A percentile compares a stretch with the other conserved stretches of the same genome.
Conservation (phyloP, 176 grass and related monocot genomes). For the Saccharum spontaneum region DNA sequence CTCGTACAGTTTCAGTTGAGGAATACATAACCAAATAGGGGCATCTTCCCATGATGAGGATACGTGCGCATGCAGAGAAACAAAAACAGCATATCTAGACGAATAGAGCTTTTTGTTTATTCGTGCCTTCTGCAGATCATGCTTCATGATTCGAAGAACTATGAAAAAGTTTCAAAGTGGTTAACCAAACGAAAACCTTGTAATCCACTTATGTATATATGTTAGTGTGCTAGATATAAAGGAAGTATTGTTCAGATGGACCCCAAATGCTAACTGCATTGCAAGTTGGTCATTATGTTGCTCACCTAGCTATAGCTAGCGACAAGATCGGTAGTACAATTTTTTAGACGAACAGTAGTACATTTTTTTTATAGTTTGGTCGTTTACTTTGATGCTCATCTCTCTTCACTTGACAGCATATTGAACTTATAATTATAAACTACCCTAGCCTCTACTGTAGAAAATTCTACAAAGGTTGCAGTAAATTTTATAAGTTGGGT, state of each 20-base stretch:
- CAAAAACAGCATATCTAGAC: background rate
- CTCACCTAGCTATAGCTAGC: background rate
- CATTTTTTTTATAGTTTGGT: background rate
- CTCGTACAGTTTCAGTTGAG: conserved; percentile 21
- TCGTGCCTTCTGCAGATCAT: background rate
- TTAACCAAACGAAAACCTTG: conserved; percentile 29
- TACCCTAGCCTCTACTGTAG: too few species aligned
- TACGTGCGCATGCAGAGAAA: background rate
- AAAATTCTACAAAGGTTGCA: too few species aligned
- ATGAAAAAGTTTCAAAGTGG: conserved; percentile 19
- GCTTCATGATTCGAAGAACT: background rate
- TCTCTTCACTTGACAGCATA: too few species aligned
- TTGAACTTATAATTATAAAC: too few species aligned
- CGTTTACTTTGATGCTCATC: too few species aligned
- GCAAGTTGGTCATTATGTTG: background rate
- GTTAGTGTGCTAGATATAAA: background rate
- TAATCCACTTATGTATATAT: background rate
- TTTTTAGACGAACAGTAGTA: background rate
- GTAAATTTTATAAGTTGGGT: too few species aligned
- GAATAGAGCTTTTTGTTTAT: background rate
- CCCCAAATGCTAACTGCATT: background rate
- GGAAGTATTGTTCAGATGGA: background rate
- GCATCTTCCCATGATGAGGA: conserved; percentile 1
- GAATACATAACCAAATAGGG: conserved; percentile 1
- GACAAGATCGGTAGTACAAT: background rate